Conservation (phyloP, 2,329 filamentous ascomycete genomes). For the Arthrobotrys iridis region DNA sequence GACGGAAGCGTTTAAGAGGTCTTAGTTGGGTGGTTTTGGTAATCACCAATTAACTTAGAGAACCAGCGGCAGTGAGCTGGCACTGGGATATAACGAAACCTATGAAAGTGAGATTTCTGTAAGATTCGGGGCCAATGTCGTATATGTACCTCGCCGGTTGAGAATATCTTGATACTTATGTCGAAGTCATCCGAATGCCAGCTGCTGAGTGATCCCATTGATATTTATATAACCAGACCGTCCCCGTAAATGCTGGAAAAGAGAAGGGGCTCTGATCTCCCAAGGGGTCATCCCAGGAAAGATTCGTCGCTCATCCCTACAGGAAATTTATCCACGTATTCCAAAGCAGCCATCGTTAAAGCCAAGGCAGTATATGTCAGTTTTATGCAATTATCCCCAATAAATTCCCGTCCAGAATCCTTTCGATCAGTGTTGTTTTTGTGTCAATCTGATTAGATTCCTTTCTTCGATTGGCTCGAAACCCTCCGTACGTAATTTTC, state of each 20-base stretch:
- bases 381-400: not conserved
- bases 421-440: constrained; percentile 5
- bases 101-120: no score
- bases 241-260: no score
- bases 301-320: not conserved
- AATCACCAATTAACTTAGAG: no score
- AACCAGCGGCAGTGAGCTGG: no score
- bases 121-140: no score
- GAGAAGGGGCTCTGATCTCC: not conserved
- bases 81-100: no score
- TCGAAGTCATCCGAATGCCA: no score
- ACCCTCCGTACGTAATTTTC: not conserved
- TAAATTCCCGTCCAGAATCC: not conserved
- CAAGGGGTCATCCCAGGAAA: not conserved
- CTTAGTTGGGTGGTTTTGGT: no score
- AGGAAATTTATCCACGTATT: not conserved
- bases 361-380: not conserved
- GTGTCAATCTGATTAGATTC: constrained; percentile 10
- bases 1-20: not conserved
- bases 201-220: no score
- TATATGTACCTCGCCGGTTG: no score
- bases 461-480: not conserved
- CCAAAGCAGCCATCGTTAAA: not conserved
- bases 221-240: no score
- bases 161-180: no score